Evolutionary conservation across 2,329 filamentous ascomycete species (phyloP), one percentile per base, ranked within the genome.

Genomic region (Macrophomina tecta): DNA sequence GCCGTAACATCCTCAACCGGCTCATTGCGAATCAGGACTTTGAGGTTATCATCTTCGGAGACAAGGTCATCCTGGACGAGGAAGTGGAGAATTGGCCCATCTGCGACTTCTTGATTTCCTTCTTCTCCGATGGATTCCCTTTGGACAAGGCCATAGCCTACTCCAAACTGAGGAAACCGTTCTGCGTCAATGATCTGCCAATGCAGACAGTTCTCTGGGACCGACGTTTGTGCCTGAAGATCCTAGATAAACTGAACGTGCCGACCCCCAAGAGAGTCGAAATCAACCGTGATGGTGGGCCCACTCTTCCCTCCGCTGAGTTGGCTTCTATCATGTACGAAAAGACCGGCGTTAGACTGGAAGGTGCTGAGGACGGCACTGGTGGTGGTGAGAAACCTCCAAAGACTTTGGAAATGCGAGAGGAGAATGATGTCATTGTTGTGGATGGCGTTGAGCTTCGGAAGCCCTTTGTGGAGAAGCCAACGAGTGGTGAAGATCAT

Each of bases 161-260:
- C 78, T 92, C 93, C 69, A 93, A 93, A 74, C 87, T 97, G 11
- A 89, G 95, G 66, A 97, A 97, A 76, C 95, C 95, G 0, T 98
- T 97, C 73, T 97, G 94, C 76, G 94, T 99, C 75, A 99, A 99
- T 76, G 94, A 99, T 78, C 84, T 99, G 51, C 92, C 93, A 0
- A 97, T 99, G 93, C 95, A 99, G 78, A 94, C 96, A 78, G 89
- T 99, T 5, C 83, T 99, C 3, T 99, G 95, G 95, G 95, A 99
- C 78, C 89, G 96, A 56, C 90, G 96, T 40, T 84, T 98, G 30
- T 98, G 95, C 72, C 85, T 99, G 23, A 89, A 87, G 66, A 91
- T 99, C 38, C 84, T 99, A 58, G 94, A 98, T 77, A 89, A 91
- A 73, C 91, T 98, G 76, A 89, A 90, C 67, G 94, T 99, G 2